Base-by-base conservation (phyloP, 176 grass and related monocot genomes). In the Musa troglodytarum region DNA sequence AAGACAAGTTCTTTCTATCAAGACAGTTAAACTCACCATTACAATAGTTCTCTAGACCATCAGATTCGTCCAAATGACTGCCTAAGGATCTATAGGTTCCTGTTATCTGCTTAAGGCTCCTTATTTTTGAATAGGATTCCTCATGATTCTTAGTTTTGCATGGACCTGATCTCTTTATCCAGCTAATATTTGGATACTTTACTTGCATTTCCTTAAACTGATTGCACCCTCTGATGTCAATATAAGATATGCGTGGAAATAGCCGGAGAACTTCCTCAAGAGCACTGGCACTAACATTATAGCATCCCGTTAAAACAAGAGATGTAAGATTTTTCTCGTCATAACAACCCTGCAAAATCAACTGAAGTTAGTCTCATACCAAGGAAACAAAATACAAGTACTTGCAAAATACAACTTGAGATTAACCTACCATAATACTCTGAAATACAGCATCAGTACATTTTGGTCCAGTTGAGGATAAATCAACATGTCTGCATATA, bases 221-320 rank as follows among this genome's bases (percentile, higher is more conserved):
- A 81, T 74, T 82, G 82, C 95, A 99, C 57, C 88, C 91, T 76
- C 92, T 86, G 75, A 92, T 87, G 76, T 99, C 86, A 49, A 92
- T 78, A 75, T 82, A 89, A 68, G 78, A 89, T 69, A 99, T 86
- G 71, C 84, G 76, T 0, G 86, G 85, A 87, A 91, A 81, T 79
- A 74, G 78, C 79, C 82, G 81, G 70, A 99, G 80, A 50, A 82
- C 57, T 84, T 91, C 89, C 43, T 80, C 95, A 68, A 99, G 82
- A 68, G 75, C 83, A 80, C 66, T 69, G 13, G 86, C 75, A 80
- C 77, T 94, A 76, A 99, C 79, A 83, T 89, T 99, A 1, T 75
- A 84, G 82, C 95, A 99, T 13, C 90, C 91, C 68, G 83, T 53
- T 76, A 99, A 87, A 62, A 86, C 61, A 74, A 99, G 84, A 25